A percentile compares a stretch with the other conserved stretches of the same genome.
These are phyloP conservation scores for Draba incana DNA, from an alignment of 345 rosid species.

Conservation along the genomic window DNA sequence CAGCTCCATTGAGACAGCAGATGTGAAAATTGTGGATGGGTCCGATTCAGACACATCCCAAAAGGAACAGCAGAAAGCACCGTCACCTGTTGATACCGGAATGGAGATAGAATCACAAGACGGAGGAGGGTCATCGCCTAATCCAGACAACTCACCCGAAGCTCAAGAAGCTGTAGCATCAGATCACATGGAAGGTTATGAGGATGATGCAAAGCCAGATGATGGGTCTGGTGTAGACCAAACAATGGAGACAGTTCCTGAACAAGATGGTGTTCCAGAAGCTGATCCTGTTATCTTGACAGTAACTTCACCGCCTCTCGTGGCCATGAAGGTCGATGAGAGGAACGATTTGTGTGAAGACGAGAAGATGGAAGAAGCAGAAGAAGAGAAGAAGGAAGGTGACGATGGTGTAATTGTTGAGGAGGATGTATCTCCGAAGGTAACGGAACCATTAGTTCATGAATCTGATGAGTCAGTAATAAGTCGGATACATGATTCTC, in stretches of 20 bases:
- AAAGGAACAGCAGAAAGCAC: neutral
- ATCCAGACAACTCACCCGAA: conserved; percentile 19
- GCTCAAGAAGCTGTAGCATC: conserved; percentile 7
- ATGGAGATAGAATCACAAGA: conserved; percentile 24
- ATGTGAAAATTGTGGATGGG: conserved; percentile 38
- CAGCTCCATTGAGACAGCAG: conserved; percentile 25
- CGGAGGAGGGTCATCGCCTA: conserved; percentile 17
- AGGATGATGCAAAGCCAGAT: conserved; percentile 26
- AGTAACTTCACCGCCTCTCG: conserved; percentile 7
- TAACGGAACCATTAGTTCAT: conserved; percentile 43
- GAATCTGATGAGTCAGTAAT: conserved; percentile 79
- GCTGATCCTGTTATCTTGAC: conserved; percentile 22
- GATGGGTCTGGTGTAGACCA: conserved; percentile 31
- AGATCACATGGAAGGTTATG: conserved; percentile 21
- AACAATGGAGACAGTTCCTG: conserved; percentile 25
- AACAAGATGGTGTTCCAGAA: conserved; percentile 25
- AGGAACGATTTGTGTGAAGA: conserved; percentile 28
- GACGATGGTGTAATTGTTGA: conserved; percentile 41
- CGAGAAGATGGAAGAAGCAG: conserved; percentile 37
- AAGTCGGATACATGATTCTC: conserved; percentile 98
- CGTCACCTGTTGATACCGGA: conserved; percentile 5
- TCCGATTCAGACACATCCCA: conserved; percentile 15
- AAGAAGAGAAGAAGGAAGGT: conserved; percentile 37
- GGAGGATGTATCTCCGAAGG: conserved; percentile 34
- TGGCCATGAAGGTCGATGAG: conserved; percentile 32